phyloP scores from a whole-genome alignment of 805 yeast genomes.

The Nakazawaea anatomiae region DNA sequence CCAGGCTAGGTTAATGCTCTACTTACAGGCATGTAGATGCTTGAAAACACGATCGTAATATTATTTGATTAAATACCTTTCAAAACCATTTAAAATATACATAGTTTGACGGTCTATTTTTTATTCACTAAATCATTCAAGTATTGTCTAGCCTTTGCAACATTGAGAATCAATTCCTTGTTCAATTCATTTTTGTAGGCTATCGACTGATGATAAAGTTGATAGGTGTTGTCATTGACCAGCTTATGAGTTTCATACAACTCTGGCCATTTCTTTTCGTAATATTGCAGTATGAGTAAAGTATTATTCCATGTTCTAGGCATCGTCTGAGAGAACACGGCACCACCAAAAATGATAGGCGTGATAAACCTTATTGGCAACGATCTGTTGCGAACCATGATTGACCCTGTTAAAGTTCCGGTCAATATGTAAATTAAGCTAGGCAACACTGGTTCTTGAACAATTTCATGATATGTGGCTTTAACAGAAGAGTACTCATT shows the following conservation, averaged over 20 bases:
- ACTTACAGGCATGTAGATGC: too few species aligned
- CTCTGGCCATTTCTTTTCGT: slow-evolving; percentile 35
- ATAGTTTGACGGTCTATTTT: background rate
- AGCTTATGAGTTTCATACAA: slow-evolving; percentile 19
- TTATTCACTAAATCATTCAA: background rate
- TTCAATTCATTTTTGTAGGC: background rate
- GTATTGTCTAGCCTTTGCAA: slow-evolving; percentile 3
- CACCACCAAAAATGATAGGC: slow-evolving; percentile 45
- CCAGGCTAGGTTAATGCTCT: too few species aligned
- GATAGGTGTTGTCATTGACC: background rate
- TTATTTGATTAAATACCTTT: too few species aligned
- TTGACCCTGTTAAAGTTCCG: slow-evolving; percentile 50
- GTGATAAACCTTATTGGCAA: slow-evolving; percentile 44
- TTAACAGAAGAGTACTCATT: slow-evolving; percentile 34
- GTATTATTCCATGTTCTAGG: slow-evolving; percentile 41
- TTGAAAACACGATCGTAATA: too few species aligned
- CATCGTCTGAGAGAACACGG: slow-evolving; percentile 38
- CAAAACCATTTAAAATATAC: too few species aligned
- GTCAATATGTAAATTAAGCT: slow-evolving; percentile 49
- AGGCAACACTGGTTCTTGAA: slow-evolving; percentile 53
- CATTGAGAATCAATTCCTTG: background rate
- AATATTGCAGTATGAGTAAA: slow-evolving; percentile 16
- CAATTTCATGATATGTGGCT: slow-evolving; percentile 25
- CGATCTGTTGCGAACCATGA: slow-evolving; percentile 40
- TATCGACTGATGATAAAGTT: background rate